Percentiles rank a stretch among this genome's conserved stretches.
These are phyloP conservation scores for Stellera chamaejasme DNA, from an alignment of 345 rosid species.

Conservation along the genomic window DNA sequence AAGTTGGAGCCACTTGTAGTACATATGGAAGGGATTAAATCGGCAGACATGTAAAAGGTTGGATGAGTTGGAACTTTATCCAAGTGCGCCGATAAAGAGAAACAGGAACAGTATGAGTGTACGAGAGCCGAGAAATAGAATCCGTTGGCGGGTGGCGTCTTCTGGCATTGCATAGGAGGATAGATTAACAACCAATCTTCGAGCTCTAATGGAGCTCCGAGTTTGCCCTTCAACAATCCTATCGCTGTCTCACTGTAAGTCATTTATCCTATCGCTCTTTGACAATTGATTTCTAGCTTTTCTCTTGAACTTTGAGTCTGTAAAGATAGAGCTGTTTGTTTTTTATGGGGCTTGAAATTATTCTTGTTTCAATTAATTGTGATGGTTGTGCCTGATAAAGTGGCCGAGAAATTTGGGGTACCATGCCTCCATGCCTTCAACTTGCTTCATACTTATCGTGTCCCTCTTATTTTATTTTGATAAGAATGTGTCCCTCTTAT, in stretches of 20 bases:
- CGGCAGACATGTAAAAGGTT: too few species aligned
- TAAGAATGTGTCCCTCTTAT: too few species aligned
- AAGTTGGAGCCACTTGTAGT: too few species aligned
- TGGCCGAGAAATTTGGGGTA: conserved; percentile 8
- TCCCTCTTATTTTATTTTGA: too few species aligned
- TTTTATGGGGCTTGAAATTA: neutral
- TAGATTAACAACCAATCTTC: neutral
- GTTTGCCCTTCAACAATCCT: conserved; percentile 17
- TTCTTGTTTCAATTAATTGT: conserved; percentile 9
- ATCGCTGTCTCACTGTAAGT: conserved; percentile 23
- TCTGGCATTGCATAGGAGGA: neutral
- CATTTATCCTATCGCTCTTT: conserved; percentile 8
- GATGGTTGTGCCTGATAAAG: conserved; percentile 16
- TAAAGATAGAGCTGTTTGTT: neutral
- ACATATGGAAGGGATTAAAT: too few species aligned
- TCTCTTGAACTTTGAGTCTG: neutral
- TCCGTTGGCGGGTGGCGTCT: too few species aligned
- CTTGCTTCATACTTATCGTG: too few species aligned
- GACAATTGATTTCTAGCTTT: conserved; percentile 11
- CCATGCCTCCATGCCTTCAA: neutral
- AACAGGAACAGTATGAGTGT: too few species aligned
- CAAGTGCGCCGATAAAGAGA: too few species aligned
- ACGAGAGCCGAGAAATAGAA: too few species aligned
- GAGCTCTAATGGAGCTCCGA: conserved; percentile 26
- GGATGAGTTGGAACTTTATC: too few species aligned